Percentiles rank a stretch among this genome's conserved stretches.
Conservation (phyloP, 192 early-diverging fungal species). For the Podila minutissima region DNA sequence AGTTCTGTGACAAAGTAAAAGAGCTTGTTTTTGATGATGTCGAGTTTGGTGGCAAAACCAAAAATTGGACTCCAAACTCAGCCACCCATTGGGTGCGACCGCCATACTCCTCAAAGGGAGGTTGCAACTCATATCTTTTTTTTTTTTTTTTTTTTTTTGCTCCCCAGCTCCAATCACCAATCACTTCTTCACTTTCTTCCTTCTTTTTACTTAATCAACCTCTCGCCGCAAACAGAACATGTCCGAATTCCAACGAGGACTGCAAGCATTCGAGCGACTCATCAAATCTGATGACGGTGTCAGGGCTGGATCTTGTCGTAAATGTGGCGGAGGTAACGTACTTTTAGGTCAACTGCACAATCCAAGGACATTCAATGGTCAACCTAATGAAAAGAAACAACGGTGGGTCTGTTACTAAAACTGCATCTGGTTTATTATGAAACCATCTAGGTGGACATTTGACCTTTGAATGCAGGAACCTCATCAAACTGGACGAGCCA, state of each 20-base stretch:
- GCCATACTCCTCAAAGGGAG: too few species aligned
- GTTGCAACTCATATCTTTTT: too few species aligned
- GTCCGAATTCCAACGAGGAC: constrained; percentile 40
- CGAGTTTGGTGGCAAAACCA: too few species aligned
- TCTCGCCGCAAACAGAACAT: not conserved
- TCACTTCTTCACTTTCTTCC: too few species aligned
- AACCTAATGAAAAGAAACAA: not conserved
- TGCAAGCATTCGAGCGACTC: constrained; percentile 45
- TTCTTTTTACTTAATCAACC: too few species aligned
- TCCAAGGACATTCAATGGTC: not conserved
- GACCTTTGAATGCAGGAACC: constrained; percentile 42
- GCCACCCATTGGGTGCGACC: too few species aligned
- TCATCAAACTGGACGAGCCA: constrained; percentile 36
- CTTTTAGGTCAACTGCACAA: not conserved
- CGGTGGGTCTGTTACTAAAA: not conserved
- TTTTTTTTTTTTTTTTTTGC: too few species aligned
- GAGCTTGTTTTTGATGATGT: too few species aligned
- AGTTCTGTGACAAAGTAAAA: too few species aligned
- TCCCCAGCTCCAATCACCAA: too few species aligned
- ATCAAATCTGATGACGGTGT: constrained; percentile 45
- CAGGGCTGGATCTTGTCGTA: constrained; percentile 34
- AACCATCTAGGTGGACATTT: constrained; percentile 36
- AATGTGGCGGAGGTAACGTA: constrained; percentile 42
- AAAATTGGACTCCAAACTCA: too few species aligned
- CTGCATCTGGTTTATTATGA: not conserved